These are phyloP conservation scores for Pseudocercospora musae DNA, from an alignment of 2,329 filamentous ascomycete species.

Conservation along the genomic window DNA sequence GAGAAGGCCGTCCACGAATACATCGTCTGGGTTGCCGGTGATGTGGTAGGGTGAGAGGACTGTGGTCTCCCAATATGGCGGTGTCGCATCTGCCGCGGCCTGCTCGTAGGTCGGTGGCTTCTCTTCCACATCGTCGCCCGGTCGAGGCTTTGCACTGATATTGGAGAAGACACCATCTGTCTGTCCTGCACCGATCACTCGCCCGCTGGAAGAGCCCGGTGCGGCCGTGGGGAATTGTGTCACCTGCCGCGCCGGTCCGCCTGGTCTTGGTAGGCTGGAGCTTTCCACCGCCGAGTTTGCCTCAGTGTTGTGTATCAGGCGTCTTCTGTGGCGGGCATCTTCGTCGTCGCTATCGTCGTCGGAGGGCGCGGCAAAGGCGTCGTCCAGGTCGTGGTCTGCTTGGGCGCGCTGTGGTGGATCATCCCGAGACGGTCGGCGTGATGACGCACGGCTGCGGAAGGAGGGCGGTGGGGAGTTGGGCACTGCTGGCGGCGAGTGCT, in stretches of 20 bases:
- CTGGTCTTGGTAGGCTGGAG: constrained; percentile 27
- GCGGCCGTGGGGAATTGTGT: constrained; percentile 44
- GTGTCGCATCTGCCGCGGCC: constrained; percentile 91
- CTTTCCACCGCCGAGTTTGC: constrained; percentile 25
- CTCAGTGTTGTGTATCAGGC: constrained; percentile 57
- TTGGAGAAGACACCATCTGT: constrained; percentile 97
- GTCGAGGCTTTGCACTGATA: constrained; percentile 82
- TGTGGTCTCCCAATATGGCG: constrained; percentile 98
- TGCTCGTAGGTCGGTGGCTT: constrained; percentile 98
- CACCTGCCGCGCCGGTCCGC: constrained; percentile 45
- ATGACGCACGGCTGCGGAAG: constrained; percentile 81
- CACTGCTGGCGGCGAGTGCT: constrained; percentile 37
- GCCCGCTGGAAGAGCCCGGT: constrained; percentile 39
- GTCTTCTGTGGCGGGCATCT: constrained; percentile 76
- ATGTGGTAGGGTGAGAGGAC: constrained; percentile 89
- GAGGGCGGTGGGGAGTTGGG: constrained; percentile 63
- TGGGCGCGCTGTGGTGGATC: constrained; percentile 49
- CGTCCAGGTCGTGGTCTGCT: constrained; percentile 78
- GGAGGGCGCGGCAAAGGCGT: constrained; percentile 71
- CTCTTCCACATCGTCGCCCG: constrained; percentile 79
- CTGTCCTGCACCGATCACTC: constrained; percentile 64
- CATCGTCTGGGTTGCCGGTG: constrained; percentile 84
- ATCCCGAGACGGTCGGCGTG: constrained; percentile 54
- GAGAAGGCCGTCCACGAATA: constrained; percentile 93
- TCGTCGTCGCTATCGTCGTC: constrained; percentile 69